phyloP scores from a whole-genome alignment of 2,329 filamentous ascomycete species.

The Sphaceloma murrayae region DNA sequence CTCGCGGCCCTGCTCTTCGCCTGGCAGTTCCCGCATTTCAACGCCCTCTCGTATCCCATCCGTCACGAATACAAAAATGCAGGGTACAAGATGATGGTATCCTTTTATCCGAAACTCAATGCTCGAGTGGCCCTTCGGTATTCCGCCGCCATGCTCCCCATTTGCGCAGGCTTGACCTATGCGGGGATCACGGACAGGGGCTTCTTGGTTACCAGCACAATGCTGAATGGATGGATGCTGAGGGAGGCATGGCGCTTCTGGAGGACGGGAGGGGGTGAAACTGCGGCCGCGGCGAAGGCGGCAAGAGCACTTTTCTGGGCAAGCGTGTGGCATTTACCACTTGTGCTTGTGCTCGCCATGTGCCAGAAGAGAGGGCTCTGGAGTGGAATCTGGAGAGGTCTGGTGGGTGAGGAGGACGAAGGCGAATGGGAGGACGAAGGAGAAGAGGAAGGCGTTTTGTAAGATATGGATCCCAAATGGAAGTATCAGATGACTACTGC shows the following conservation, averaged over 20 bases:
- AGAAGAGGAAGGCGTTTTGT: conserved; percentile 10
- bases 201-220: conserved; percentile 69
- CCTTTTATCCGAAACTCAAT: conserved; percentile 79
- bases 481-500: too few relatives aligned
- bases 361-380: conserved; percentile 90
- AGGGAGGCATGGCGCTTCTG: conserved; percentile 75
- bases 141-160: conserved; percentile 71
- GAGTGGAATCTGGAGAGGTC: conserved; percentile 65
- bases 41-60: conserved; percentile 81
- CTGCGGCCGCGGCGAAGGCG: conserved; percentile 38
- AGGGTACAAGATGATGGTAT: conserved; percentile 64
- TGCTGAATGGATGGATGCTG: conserved; percentile 78
- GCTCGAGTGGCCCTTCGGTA: conserved; percentile 81
- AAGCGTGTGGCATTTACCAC: conserved; percentile 90
- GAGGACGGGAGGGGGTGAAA: conserved; percentile 64
- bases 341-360: conserved; percentile 79
- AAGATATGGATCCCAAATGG: too few relatives aligned
- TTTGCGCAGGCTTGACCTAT: conserved; percentile 72
- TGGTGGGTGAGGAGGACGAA: conserved; percentile 49
- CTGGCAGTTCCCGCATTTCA: conserved; percentile 99
- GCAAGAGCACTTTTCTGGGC: conserved; percentile 91
- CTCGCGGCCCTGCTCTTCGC: conserved; percentile 75
- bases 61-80: conserved; percentile 74
- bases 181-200: conserved; percentile 74
- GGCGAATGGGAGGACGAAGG: conserved; percentile 47